Conservation (phyloP, 257 asterid species). For the Przewalskia tangutica region DNA sequence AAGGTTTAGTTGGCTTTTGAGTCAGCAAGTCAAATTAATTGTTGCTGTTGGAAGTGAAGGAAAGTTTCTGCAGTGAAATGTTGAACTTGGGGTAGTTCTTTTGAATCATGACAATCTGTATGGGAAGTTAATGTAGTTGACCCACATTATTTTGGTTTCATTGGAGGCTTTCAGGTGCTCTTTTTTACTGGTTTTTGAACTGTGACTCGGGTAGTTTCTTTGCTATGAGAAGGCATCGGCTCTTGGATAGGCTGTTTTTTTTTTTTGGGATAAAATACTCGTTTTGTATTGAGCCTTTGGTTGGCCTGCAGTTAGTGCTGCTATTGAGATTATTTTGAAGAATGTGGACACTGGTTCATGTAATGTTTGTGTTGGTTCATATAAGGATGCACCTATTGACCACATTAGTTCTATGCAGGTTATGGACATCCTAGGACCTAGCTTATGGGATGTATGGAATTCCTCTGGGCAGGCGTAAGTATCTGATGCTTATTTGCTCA, state of each 20-base stretch:
- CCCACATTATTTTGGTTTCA: background rate
- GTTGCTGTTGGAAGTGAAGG: background rate
- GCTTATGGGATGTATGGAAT: slow-evolving; percentile 50
- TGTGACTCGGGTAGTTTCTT: background rate
- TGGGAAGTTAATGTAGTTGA: background rate
- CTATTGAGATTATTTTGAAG: background rate
- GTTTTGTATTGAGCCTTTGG: background rate
- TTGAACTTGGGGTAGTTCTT: background rate
- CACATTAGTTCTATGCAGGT: slow-evolving; percentile 22
- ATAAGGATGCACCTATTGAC: background rate
- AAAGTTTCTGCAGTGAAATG: background rate
- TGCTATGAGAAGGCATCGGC: background rate
- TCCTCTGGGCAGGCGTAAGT: slow-evolving; percentile 41
- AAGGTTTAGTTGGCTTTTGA: background rate
- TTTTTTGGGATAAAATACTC: background rate
- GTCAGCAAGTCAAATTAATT: background rate
- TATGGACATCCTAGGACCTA: slow-evolving; percentile 48
- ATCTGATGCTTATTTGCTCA: background rate
- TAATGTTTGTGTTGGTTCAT: background rate
- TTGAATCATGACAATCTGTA: background rate
- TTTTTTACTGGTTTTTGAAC: background rate
- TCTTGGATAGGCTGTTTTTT: background rate
- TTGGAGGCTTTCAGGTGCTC: background rate
- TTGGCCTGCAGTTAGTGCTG: background rate
- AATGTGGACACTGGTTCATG: background rate